Evolutionary conservation across 192 early-diverging fungal genomes (phyloP).

Genomic region (Coemansia sp.): DNA sequence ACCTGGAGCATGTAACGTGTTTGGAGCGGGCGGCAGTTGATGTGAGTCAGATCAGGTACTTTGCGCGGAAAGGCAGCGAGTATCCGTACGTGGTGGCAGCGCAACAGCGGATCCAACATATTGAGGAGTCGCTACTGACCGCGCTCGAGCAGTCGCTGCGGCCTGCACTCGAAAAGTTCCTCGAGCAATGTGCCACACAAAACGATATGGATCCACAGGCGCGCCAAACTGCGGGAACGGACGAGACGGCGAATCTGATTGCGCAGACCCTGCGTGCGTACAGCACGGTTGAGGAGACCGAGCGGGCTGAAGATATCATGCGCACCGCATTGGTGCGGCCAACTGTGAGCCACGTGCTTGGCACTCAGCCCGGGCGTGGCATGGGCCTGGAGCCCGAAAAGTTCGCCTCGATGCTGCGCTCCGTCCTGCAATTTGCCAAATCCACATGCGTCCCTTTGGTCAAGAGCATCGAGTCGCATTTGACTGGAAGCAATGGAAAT

Average conservation of each 20-base stretch:
- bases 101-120: conserved; percentile 9
- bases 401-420: conserved; percentile 20
- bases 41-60: conserved; percentile 38
- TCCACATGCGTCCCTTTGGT: conserved; percentile 17
- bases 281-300: conserved; percentile 26
- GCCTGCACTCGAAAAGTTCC: conserved; percentile 17
- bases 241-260: conserved; percentile 1
- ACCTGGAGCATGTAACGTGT: conserved; percentile 27
- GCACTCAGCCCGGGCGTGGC: conserved; percentile 14
- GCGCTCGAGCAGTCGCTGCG: conserved; percentile 24
- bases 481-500: neutral
- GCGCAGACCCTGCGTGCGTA: conserved; percentile 38
- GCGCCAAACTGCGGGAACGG: neutral
- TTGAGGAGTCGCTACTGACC: conserved; percentile 19
- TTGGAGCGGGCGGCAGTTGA: conserved; percentile 41
- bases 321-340: conserved; percentile 26
- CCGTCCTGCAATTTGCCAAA: conserved; percentile 13
- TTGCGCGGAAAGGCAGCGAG: conserved; percentile 24
- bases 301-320: conserved; percentile 20
- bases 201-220: neutral
- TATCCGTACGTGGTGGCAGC: conserved; percentile 23
- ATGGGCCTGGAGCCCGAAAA: conserved; percentile 34
- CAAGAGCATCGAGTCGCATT: conserved; percentile 5
- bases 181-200: neutral
- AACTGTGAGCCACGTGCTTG: conserved; percentile 6